Evolutionary conservation across 2,329 filamentous ascomycete genomes (phyloP).

Genomic region (Sporothrix curviconia): DNA sequence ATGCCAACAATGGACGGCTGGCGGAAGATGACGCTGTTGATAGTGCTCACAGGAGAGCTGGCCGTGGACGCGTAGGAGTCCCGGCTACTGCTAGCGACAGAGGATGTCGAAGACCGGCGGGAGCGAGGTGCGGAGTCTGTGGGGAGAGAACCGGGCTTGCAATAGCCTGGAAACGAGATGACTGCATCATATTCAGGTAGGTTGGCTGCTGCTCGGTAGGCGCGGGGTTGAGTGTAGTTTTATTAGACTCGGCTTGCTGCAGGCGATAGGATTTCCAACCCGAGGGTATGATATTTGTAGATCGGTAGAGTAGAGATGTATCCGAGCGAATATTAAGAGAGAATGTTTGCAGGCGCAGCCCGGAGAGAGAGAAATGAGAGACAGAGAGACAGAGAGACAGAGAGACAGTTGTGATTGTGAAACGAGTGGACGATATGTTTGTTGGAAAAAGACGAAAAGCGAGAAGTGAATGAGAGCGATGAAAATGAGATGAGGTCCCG

Average conservation of each 20-base stretch:
- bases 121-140: slow-evolving; percentile 44
- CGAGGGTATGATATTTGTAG: too few relatives aligned
- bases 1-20: slow-evolving; percentile 51
- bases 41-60: slow-evolving; percentile 41
- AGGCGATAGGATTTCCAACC: too few relatives aligned
- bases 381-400: background rate
- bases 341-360: background rate
- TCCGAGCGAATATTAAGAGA: background rate
- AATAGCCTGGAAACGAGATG: slow-evolving; percentile 44
- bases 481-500: too few relatives aligned
- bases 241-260: too few relatives aligned
- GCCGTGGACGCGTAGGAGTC: slow-evolving; percentile 39
- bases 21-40: slow-evolving; percentile 54
- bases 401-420: too few relatives aligned
- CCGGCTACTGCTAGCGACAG: slow-evolving; percentile 35
- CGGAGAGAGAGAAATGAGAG: background rate
- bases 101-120: slow-evolving; percentile 39
- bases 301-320: too few relatives aligned
- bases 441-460: background rate
- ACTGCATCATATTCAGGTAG: slow-evolving; percentile 44
- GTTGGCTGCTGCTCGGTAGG: too few relatives aligned
- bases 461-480: background rate
- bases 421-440: too few relatives aligned
- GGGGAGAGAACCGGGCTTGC: slow-evolving; percentile 45
- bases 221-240: too few relatives aligned